phyloP scores from a whole-genome alignment of 805 yeast genomes.

The Sugiyamaella smithiae region DNA sequence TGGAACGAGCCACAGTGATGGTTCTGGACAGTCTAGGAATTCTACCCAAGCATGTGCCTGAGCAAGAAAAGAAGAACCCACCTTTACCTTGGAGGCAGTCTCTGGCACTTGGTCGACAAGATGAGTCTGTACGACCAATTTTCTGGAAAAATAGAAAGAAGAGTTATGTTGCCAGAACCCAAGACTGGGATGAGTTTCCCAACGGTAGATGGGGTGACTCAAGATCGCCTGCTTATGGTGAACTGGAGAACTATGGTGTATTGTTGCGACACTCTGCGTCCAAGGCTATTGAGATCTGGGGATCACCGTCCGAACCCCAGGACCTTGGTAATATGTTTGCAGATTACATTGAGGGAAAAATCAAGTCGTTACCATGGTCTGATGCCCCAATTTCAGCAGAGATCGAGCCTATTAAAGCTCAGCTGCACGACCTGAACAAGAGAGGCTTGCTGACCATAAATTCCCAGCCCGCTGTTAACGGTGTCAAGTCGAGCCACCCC shows the following conservation, averaged over 20 bases:
- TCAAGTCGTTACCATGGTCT: slow-evolving; percentile 87
- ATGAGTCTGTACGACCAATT: slow-evolving; percentile 86
- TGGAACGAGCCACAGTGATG: slow-evolving; percentile 89
- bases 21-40: slow-evolving; percentile 72
- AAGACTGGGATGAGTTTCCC: slow-evolving; percentile 97
- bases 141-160: slow-evolving; percentile 95
- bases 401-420: slow-evolving; percentile 56
- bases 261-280: slow-evolving; percentile 73
- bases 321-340: slow-evolving; percentile 66
- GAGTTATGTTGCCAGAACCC: slow-evolving; percentile 83
- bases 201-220: slow-evolving; percentile 99
- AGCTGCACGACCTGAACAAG: slow-evolving; percentile 61
- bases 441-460: slow-evolving; percentile 77
- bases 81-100: slow-evolving; percentile 86
- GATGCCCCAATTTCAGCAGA: slow-evolving; percentile 86
- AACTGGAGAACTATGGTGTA: slow-evolving; percentile 76
- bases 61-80: slow-evolving; percentile 32
- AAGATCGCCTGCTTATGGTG: slow-evolving; percentile 95
- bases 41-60: slow-evolving; percentile 35
- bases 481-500: slow-evolving; percentile 65
- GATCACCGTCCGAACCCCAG: slow-evolving; percentile 57
- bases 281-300: slow-evolving; percentile 85
- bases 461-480: slow-evolving; percentile 92
- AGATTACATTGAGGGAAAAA: slow-evolving; percentile 65
- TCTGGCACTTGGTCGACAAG: slow-evolving; percentile 70